Base-by-base conservation (phyloP, 2,329 filamentous ascomycete species). In the Apiospora saccharicola region DNA sequence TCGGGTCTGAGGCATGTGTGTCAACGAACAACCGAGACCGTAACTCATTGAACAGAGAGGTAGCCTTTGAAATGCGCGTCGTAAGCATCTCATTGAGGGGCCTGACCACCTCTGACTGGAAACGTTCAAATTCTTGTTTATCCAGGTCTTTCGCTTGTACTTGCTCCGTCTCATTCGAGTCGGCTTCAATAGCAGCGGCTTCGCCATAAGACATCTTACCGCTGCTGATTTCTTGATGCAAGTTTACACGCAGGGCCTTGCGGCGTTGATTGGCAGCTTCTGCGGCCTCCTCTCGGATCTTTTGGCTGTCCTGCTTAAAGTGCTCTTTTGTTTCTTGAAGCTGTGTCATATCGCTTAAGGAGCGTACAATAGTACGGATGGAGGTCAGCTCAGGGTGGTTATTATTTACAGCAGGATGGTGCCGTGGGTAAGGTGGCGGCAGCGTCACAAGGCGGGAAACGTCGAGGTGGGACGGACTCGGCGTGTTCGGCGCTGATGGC, bases 401-500 rank as follows among this genome's bases (percentile, higher is more conserved):
- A 79, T 98, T 99, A 81, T 97, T 98, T 22, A 98, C 94, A 0
- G 96, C 96, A 12, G 96, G 96, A 77, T 98, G 93, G 79, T 98
- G 96, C 10, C 96, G 92, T 1, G 96, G 96, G 80, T 97, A 98
- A 1, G 96, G 94, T 1, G 96, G 96, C 12, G 96, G 96, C 43
- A 99, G 86, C 0, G 96, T 98, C 5, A 99, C 93, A 1, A 99
- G 89, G 41, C 96, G 90, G 4, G 96, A 98, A 37, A 98, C 93
- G 78, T 99, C 96, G 4, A 98, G 84, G 72, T 90, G 90, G 77
- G 87, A 83, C 46, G 83, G 85, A 73, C 79, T 85, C 41, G 85
- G 85, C 1, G 83, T 86, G 57, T 83, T 85, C 3, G 86, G 87
- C 71, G 82, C 83, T 1, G 85, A 83, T 3, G 83, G 85, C 1